Conservation (phyloP, 441 rosid species). For the Pelargonium fulgidum region DNA sequence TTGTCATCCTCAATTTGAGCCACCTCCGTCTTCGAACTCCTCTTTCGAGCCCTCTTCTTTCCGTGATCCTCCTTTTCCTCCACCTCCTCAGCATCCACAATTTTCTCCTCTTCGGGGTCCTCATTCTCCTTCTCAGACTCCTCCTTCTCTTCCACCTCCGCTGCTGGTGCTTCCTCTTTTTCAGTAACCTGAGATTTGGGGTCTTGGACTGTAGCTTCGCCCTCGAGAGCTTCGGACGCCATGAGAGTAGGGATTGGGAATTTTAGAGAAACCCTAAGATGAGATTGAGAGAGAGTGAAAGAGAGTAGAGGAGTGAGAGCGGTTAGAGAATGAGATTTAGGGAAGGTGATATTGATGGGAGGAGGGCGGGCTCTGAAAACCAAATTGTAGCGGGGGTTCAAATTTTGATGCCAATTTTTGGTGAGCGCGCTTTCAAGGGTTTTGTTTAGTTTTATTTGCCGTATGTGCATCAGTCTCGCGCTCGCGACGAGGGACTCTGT, state of each 20-base stretch:
- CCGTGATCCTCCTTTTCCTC: conserved; percentile 9
- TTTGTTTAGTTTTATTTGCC: too few species aligned
- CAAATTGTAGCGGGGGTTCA: background rate
- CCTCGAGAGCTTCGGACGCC: conserved; percentile 65
- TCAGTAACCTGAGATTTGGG: conserved; percentile 17
- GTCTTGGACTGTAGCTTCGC: conserved; percentile 34
- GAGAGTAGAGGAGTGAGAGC: background rate
- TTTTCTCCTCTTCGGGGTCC: conserved; percentile 15
- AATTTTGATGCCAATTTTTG: background rate
- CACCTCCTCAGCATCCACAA: conserved; percentile 17
- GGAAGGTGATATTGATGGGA: background rate
- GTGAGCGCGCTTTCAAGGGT: background rate
- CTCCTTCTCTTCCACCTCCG: conserved; percentile 18
- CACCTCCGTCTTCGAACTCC: conserved; percentile 28
- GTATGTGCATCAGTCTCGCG: too few species aligned
- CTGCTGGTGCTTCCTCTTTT: background rate
- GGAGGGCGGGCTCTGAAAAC: background rate
- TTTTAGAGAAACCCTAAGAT: background rate
- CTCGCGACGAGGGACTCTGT: too few species aligned
- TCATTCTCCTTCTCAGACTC: conserved; percentile 12
- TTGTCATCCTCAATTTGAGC: conserved; percentile 20
- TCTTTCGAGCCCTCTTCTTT: conserved; percentile 19
- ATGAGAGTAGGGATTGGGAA: conserved; percentile 19
- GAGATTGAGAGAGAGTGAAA: background rate
- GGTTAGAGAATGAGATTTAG: background rate